A percentile compares a stretch with the other conserved stretches of the same genome.
Conservation (phyloP, 139 green algal species). For the Axilococcus clingmanii region DNA sequence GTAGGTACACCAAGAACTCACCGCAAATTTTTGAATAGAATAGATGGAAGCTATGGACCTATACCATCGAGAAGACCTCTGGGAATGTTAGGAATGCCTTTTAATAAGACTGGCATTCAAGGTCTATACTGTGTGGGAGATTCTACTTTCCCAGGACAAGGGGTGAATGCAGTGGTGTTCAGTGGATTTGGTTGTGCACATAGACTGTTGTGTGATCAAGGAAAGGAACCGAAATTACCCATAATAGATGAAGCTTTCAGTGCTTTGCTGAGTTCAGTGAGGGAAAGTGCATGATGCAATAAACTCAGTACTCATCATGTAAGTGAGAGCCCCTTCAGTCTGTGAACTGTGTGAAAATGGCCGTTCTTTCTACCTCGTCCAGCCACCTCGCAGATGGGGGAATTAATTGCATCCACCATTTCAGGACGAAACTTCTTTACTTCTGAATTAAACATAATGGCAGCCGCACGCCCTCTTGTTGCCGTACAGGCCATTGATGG, state of each 20-base stretch:
- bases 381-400: not conserved
- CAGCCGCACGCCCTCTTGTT: conserved; percentile 73
- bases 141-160: conserved; percentile 88
- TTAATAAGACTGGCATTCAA: conserved; percentile 71
- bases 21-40: conserved; percentile 75
- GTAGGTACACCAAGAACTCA: conserved; percentile 88
- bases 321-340: no score
- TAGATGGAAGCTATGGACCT: conserved; percentile 88
- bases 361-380: not conserved
- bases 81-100: conserved; percentile 92
- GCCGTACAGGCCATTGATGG: conserved; percentile 62
- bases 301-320: no score
- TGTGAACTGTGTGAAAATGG: not conserved
- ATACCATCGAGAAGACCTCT: conserved; percentile 74
- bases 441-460: conserved; percentile 32
- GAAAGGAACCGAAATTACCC: conserved; percentile 50
- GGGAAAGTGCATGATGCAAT: conserved; percentile 19
- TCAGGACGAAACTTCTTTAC: not conserved
- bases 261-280: conserved; percentile 27
- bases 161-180: conserved; percentile 93
- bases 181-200: conserved; percentile 87
- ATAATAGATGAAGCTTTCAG: conserved; percentile 57
- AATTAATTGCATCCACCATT: not conserved
- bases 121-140: conserved; percentile 95
- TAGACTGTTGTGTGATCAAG: conserved; percentile 73